Base-by-base conservation (phyloP, 2,329 filamentous ascomycete species). In the Colletotrichum scovillei region DNA sequence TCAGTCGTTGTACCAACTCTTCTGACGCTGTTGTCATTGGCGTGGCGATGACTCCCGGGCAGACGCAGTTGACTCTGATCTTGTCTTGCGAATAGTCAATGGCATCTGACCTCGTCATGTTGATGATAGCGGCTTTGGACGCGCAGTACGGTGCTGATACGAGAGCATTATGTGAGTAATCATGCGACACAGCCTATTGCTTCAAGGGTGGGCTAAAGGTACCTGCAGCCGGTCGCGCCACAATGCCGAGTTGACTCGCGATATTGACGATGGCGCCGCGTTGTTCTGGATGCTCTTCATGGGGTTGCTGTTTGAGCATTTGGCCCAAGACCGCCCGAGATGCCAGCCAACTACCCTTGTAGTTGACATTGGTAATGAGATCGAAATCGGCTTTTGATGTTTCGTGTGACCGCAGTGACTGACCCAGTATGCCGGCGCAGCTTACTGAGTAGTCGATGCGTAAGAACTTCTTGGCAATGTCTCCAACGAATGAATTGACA, bases 41-140 rank as follows among this genome's bases (percentile, higher is more conserved):
- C 3, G 86, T 88, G 52, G 84, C 83, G 55, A 88, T 92, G 76
- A 93, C 91, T 0, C 92, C 92, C 0, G 92, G 92, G 57, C 89
- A 92, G 69, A 94, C 88, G 32, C 90, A 92, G 81, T 94, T 84
- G 28, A 84, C 77, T 16, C 83, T 77, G 60, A 84, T 83, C 1
- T 78, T 78, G 49, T 84, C 81, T 2, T 75, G 74, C 0, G 88
- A 87, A 76, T 90, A 90, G 75, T 91, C 87, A 24, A 90, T 89
- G 1, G 88, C 88, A 75, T 90, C 89, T 0, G 87, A 82, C 6
- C 86, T 82, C 0, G 89, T 91, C 85, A 91, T 85, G 26, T 86
- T 88, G 63, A 91, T 87, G 2, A 91, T 85, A 0, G 89, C 89
- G 16, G 88, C 86, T 74, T 91, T 92, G 4, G 88, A 90, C 0